Base-by-base conservation (phyloP, 2,329 filamentous ascomycete genomes). In the Botrytis elliptica region DNA sequence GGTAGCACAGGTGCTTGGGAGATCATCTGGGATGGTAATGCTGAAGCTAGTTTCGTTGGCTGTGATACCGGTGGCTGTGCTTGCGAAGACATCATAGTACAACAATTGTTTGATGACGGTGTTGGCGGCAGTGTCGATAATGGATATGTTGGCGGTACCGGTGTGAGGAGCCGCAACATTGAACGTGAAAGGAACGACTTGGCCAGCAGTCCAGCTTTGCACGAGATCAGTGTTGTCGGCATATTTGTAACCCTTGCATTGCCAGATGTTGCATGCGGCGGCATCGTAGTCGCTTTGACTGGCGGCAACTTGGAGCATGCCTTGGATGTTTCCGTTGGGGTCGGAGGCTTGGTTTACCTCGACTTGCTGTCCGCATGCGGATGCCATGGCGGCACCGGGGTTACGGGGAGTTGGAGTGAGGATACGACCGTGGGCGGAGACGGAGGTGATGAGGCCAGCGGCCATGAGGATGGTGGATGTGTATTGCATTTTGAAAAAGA, bases 61-160 rank as follows among this genome's bases (percentile, higher is more conserved):
- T 1, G 83, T 81, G 73, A 86, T 83, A 25, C 83, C 81, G 20
- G 82, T 79, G 74, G 83, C 85, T 33, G 76, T 77, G 55, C 85
- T 83, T n/a, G 85, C 88, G 78, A 88, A 90, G 73, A 81, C 80
- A 74, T 82, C 81, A 82, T 84, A 89, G 74, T 77, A 83, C 73
- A 89, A 81, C 49, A 83, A 82, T 66, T 80, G 73, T 40, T 85
- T 86, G 64, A 89, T 84, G 75, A 88, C 81, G 46, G 80, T 81
- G 80, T 88, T 86, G 75, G 83, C 83, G 66, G 81, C 81, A 22
- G 84, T 85, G 78, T 86, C 82, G 75, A 89, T 83, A 76, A 89
- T 84, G 66, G 84, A 86, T 65, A 89, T 84, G 80, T 89, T 89
- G 77, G 87, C 87, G 20, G 81, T 80, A 74, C 88, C 88, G 22